A percentile compares a stretch with the other conserved stretches of the same genome.
phyloP scores from a whole-genome alignment of 1,139 yeast species.

The Zygosaccharomyces sapae region DNA sequence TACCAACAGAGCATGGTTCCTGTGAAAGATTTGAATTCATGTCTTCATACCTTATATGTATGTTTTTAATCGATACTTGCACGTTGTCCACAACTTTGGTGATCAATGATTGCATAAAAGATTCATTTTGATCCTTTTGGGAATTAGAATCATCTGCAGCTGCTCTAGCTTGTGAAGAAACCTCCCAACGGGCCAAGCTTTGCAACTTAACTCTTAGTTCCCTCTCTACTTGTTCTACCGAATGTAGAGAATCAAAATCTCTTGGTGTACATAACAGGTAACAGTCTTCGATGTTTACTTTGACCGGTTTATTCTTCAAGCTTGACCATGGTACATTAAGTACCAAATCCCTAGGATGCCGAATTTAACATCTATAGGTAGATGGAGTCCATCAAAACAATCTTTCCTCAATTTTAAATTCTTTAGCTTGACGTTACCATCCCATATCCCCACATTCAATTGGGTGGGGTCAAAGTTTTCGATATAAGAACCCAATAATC shows the following conservation, averaged over 20 bases:
- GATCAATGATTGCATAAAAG: constrained; percentile 80
- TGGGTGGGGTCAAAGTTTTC: constrained; percentile 95
- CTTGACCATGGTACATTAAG: constrained; percentile 97
- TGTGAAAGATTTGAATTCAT: constrained; percentile 53
- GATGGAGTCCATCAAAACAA: constrained; percentile 76
- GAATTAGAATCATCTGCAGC: constrained; percentile 44
- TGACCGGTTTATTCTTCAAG: constrained; percentile 87
- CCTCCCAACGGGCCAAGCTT: constrained; percentile 65
- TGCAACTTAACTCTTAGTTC: constrained; percentile 64
- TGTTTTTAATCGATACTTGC: constrained; percentile 88
- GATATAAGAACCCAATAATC: constrained; percentile 58
- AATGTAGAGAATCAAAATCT: constrained; percentile 50
- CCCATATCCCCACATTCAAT: constrained; percentile 93
- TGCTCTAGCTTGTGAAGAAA: constrained; percentile 45
- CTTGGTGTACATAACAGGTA: constrained; percentile 78
- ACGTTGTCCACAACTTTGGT: constrained; percentile 90
- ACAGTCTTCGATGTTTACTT: constrained; percentile 82
- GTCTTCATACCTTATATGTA: constrained; percentile 91
- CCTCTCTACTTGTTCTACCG: constrained; percentile 64
- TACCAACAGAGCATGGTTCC: constrained; percentile 75
- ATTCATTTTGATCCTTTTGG: constrained; percentile 65
- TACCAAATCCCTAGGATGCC: constrained; percentile 90
- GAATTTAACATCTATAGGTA: constrained; percentile 85
- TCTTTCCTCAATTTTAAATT: constrained; percentile 66
- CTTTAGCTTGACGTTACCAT: constrained; percentile 87